These are phyloP conservation scores for Dissophora globulifera DNA, from an alignment of 192 early-diverging fungal genomes.

Conservation along the genomic window DNA sequence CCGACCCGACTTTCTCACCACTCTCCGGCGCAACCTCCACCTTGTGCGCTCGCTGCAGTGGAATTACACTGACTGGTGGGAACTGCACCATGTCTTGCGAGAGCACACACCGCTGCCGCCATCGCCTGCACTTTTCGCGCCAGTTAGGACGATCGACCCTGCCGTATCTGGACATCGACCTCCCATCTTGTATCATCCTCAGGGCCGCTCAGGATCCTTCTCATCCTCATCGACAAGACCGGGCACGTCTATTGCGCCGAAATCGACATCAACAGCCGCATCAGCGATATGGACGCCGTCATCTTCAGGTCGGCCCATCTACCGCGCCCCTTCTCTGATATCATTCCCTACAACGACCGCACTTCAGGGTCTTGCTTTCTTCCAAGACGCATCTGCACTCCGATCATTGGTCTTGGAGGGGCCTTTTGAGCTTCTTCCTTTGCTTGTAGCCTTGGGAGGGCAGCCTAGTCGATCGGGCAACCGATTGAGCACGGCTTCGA, in stretches of 20 bases:
- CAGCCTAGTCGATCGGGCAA: too few relatives aligned
- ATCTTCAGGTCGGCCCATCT: slow-evolving; percentile 1
- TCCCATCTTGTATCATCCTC: too few relatives aligned
- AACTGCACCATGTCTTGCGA: not conserved
- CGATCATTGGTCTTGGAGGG: slow-evolving; percentile 10
- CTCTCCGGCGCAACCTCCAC: slow-evolving; percentile 3
- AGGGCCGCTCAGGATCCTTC: not conserved
- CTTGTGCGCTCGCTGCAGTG: slow-evolving; percentile 12
- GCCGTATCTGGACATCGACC: too few relatives aligned
- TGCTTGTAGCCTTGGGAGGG: not conserved
- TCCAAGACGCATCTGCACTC: slow-evolving; percentile 2
- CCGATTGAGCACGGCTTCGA: too few relatives aligned
- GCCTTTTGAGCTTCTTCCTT: slow-evolving; percentile 19
- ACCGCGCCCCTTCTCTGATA: slow-evolving; percentile 6
- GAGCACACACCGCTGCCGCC: not conserved
- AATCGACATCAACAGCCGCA: too few relatives aligned
- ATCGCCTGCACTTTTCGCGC: not conserved
- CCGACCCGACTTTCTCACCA: slow-evolving; percentile 1
- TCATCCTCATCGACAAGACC: too few relatives aligned
- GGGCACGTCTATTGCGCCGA: too few relatives aligned
- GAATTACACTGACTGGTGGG: slow-evolving; percentile 34
- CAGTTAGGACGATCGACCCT: not conserved
- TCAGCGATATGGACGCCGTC: too few relatives aligned
- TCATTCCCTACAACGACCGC: slow-evolving; percentile 17
- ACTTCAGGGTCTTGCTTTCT: slow-evolving; percentile 8